Evolutionary conservation across 208 protist species (phyloP).

Genomic region (Acanthamoeba triangularis): DNA sequence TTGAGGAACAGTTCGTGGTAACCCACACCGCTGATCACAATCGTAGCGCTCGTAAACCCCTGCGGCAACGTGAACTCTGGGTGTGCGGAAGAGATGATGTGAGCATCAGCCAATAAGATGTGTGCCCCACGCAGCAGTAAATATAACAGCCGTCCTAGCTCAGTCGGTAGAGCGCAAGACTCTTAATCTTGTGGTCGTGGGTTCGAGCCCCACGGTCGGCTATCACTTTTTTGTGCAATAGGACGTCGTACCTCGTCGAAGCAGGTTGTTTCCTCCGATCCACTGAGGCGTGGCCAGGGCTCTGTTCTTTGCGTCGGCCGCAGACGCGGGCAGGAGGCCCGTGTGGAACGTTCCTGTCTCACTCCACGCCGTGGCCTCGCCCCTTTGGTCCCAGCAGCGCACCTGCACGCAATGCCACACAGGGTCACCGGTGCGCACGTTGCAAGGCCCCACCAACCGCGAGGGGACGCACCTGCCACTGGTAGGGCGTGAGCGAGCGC

Average conservation of each 20-base stretch:
- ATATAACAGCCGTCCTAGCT: background rate
- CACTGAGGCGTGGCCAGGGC: background rate
- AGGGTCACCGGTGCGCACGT: too few relatives aligned
- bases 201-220: too few relatives aligned
- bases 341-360: slow-evolving; percentile 10
- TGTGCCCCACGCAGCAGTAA: background rate
- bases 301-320: background rate
- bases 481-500: background rate
- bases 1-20: slow-evolving; percentile 66
- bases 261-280: background rate
- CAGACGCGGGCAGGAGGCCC: background rate
- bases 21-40: slow-evolving; percentile 68
- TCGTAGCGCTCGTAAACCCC: background rate
- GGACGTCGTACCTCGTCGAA: background rate
- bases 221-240: background rate
- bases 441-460: too few relatives aligned
- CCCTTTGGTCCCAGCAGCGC: background rate
- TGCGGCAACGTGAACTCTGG: background rate
- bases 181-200: too few relatives aligned
- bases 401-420: too few relatives aligned
- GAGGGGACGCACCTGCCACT: background rate
- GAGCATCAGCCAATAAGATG: background rate
- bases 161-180: too few relatives aligned
- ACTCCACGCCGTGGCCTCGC: background rate
- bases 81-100: too few relatives aligned